A percentile compares a stretch with the other conserved stretches of the same genome.
Evolutionary conservation across 1,284 basidiomycete species (phyloP).

Genomic region (Megacollybia platyphylla): DNA sequence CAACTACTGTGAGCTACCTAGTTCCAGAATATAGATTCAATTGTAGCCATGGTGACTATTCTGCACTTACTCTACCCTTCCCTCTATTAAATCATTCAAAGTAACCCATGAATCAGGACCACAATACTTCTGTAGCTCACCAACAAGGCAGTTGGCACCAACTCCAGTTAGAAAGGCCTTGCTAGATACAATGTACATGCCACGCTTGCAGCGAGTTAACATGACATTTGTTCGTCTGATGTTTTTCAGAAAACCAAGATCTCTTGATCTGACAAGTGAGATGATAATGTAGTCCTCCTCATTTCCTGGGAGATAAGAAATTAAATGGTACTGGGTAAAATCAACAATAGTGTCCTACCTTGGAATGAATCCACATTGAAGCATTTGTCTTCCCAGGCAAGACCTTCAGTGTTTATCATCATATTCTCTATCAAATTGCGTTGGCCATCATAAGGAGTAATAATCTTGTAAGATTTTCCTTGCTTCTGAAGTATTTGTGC

Average conservation of each 20-base stretch:
- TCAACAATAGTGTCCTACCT: constrained; percentile 20
- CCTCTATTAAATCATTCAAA: constrained; percentile 19
- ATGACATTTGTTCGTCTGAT: constrained; percentile 54
- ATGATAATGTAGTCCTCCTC: constrained; percentile 48
- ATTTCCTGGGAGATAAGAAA: constrained; percentile 21
- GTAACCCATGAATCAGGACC: constrained; percentile 25
- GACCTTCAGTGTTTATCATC: constrained; percentile 18
- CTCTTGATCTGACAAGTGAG: constrained; percentile 31
- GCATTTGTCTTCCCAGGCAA: constrained; percentile 31
- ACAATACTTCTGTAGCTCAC: constrained; percentile 25
- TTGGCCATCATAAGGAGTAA: constrained; percentile 50
- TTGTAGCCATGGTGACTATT: too few species aligned
- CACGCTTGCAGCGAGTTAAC: constrained; percentile 45
- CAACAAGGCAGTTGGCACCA: constrained; percentile 30
- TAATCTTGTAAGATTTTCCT: constrained; percentile 25
- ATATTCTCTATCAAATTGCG: constrained; percentile 24
- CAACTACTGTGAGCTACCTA: too few species aligned
- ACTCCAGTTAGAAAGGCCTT: constrained; percentile 28
- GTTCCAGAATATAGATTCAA: too few species aligned
- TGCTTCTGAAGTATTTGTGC: constrained; percentile 18
- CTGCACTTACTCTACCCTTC: constrained; percentile 9
- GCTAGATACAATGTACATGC: constrained; percentile 41
- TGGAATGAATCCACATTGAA: constrained; percentile 47
- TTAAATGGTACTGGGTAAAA: constrained; percentile 9
- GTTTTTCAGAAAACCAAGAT: constrained; percentile 34